Conservation (phyloP, 371 early-diverging fungal species). For the Haplosporangium sp. region DNA sequence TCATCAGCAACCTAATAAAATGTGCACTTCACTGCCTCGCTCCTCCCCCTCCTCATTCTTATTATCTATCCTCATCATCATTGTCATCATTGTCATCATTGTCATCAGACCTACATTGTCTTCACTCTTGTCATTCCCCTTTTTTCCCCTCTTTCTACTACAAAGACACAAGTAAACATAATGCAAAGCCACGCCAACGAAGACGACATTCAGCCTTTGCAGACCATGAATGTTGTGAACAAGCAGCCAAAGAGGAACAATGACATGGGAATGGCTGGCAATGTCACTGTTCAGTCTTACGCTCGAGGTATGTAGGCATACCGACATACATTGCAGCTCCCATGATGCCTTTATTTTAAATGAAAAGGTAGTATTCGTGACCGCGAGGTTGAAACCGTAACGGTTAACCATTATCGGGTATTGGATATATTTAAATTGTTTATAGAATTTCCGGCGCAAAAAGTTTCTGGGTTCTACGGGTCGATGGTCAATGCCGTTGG, state of each 20-base stretch:
- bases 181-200: conserved; percentile 3
- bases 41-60: conserved; percentile 21
- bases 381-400: neutral
- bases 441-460: conserved; percentile 38
- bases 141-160: neutral
- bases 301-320: conserved; percentile 19
- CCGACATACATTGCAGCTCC: neutral
- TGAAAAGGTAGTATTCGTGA: neutral
- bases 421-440: neutral
- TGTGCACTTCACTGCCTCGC: conserved; percentile 2
- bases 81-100: conserved; percentile 17
- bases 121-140: neutral
- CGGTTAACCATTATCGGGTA: no score
- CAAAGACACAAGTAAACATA: neutral
- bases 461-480: conserved; percentile 48
- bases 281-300: conserved; percentile 23
- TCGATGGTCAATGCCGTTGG: conserved; percentile 65
- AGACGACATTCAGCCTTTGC: conserved; percentile 6
- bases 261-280: conserved; percentile 20
- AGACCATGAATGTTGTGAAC: conserved; percentile 3
- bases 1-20: conserved; percentile 4
- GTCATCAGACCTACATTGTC: neutral
- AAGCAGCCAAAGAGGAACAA: conserved; percentile 35
- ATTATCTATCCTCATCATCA: conserved; percentile 12
- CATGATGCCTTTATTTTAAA: neutral